phyloP scores from a whole-genome alignment of 345 rosid genomes.

The Arabidopsis arenosa region DNA sequence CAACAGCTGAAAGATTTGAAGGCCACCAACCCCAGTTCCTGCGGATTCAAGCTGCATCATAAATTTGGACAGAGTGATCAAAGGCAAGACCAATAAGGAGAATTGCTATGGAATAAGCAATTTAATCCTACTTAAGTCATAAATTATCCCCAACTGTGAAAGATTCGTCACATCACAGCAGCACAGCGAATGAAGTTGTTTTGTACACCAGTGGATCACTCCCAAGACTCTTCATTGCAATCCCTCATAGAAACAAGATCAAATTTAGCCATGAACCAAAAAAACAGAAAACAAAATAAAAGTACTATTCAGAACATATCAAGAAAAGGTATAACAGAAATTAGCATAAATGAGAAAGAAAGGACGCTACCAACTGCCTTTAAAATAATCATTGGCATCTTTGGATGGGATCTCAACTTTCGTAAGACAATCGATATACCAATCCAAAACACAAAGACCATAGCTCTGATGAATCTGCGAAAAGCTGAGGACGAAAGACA shows the following conservation, averaged over 20 bases:
- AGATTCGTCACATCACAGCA: neutral
- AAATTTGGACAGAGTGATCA: neutral
- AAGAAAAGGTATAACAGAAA: neutral
- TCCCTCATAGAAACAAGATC: neutral
- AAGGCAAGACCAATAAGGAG: neutral
- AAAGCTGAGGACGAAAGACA: neutral
- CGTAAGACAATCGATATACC: neutral
- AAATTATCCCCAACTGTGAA: neutral
- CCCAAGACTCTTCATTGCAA: neutral
- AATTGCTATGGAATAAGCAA: too few relatives aligned
- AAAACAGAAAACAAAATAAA: neutral
- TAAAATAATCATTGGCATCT: constrained; percentile 63
- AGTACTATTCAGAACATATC: neutral
- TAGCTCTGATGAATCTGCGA: neutral
- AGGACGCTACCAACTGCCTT: constrained; percentile 47
- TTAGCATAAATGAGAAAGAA: neutral
- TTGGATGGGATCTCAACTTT: constrained; percentile 79
- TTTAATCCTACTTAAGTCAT: too few relatives aligned
- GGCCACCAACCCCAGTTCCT: neutral
- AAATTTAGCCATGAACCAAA: neutral
- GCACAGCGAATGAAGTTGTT: neutral
- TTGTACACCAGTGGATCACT: neutral
- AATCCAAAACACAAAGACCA: neutral
- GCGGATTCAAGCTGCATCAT: neutral
- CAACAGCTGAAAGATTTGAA: neutral